Evolutionary conservation across 805 yeast genomes (phyloP), one percentile per base, ranked within the genome.

Genomic region (Millerozyma acaciae): DNA sequence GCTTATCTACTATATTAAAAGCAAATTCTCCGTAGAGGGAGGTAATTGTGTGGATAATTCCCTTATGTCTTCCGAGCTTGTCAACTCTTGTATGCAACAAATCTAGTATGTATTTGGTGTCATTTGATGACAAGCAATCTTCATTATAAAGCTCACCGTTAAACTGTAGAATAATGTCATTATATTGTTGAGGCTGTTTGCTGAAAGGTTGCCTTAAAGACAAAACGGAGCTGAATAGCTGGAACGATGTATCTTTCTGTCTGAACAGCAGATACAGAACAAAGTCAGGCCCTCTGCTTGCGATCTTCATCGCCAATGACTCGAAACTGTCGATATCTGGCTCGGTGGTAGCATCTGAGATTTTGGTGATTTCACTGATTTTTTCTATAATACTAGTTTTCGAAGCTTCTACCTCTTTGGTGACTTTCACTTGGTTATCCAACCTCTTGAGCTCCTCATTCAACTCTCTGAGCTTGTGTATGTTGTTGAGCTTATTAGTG

Each of bases 91-190:
- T 18, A 5, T 34, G 34, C 19, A 84, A 50, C 19, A 47, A 46
- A 1, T 62, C 47, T 30, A 64, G 60, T 5, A 86, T 57, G 42
- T 55, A 82, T 3, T 54, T 63, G 0, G 94, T 78, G 55, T 89
- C 97, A 51, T 84, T 84, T 1, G 65, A 33, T 4, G 45, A 41
- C 20, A 62, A 43, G 15, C 82, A 70, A 22, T 71, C 81, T 1
- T 53, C 44, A 42, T 80, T 80, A 55, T 93, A 93, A 8, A 93
- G 57, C 48, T 93, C 97, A 0, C 98, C 99, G 53, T 94, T 93
- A 59, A 83, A 90, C 50, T 87, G 95, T 6, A 94, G 50, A 0
- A 45, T 63, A 43, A 28, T 50, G 3, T 59, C 42, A 3, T 46
- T 52, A 6, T 41, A 41, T 2, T 38, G 43, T 3, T 78, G 42